A percentile compares a stretch with the other conserved stretches of the same genome.
phyloP scores from a whole-genome alignment of 2,329 filamentous ascomycete species.

The Aspergillus cejpii region DNA sequence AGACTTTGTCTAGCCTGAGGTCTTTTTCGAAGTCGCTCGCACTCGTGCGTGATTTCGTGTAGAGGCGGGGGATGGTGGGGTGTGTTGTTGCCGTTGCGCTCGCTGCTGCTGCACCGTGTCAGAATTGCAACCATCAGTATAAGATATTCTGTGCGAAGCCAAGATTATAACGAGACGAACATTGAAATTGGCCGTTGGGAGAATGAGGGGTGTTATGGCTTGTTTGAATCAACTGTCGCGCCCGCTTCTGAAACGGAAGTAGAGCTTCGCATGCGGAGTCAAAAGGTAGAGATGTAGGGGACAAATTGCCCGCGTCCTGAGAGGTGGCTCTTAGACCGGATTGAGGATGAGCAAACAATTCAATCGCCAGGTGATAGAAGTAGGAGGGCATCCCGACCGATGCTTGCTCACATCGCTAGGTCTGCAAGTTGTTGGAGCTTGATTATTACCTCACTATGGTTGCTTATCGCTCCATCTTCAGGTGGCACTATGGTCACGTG shows the following conservation, averaged over 20 bases:
- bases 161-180: background rate
- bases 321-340: slow-evolving; percentile 11
- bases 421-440: slow-evolving; percentile 4
- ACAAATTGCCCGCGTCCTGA: slow-evolving; percentile 5
- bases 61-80: slow-evolving; percentile 14
- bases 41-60: slow-evolving; percentile 14
- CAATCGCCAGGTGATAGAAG: slow-evolving; percentile 58
- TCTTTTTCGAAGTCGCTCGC: slow-evolving; percentile 44
- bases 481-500: slow-evolving; percentile 6
- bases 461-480: slow-evolving; percentile 3
- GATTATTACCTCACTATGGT: slow-evolving; percentile 2
- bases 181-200: slow-evolving; percentile 9
- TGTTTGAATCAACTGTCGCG: slow-evolving; percentile 13
- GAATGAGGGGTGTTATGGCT: slow-evolving; percentile 8
- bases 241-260: slow-evolving; percentile 31
- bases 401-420: slow-evolving; percentile 27
- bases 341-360: slow-evolving; percentile 46
- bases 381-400: slow-evolving; percentile 52
- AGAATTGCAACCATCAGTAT: slow-evolving; percentile 7
- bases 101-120: slow-evolving; percentile 1
- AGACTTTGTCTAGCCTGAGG: slow-evolving; percentile 74
- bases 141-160: background rate
- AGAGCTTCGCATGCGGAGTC: slow-evolving; percentile 35
- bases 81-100: slow-evolving; percentile 1
- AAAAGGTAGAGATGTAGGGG: slow-evolving; percentile 24